Evolutionary conservation across 805 yeast species (phyloP), one percentile per base, ranked within the genome.

Genomic region (Candida ponderosae): DNA sequence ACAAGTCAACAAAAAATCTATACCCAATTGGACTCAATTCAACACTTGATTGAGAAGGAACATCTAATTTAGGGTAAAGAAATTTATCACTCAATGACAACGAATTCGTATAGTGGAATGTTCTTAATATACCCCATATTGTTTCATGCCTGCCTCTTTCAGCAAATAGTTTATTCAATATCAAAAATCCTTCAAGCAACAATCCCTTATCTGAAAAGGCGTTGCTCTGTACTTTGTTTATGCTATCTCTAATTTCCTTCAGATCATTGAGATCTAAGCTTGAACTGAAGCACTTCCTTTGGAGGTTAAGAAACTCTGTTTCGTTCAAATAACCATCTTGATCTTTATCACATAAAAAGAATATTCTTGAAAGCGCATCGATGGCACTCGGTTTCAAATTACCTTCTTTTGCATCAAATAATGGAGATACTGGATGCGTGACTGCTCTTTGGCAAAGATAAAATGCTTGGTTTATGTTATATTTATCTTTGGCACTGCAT

Each of bases 81-180:
- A 87, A 77, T 40, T 76, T 74, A 43, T 87, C 95, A 45, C 79
- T 79, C 21, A 93, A 67, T 1, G 96, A 86, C 5, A 93, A 64
- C 0, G 97, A 88, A 52, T 93, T 93, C 0, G 97, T 90, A 52
- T 93, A 93, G 52, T 86, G 84, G 57, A 85, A 93, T 0, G 88
- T 73, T 36, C 99, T 60, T 19, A 93, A 56, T 17, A 93, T 86
- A 0, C 96, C 95, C 99, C 99, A 93, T 0, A 87, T 81, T 0
- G 97, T 93, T 55, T 93, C 99, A 56, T 93, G 97, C 24, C 97
- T 66, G 0, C 98, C 99, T 28, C 76, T 75, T 47, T 87, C 95
- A 1, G 94, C 95, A 56, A 83, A 93, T 19, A 85, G 60, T 51
- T 81, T 83, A 58, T 86, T 88, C 37, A 93, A 63, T 1, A 76